Base-by-base conservation (phyloP, 73 alveolate species). In the Breviolum minutum region DNA sequence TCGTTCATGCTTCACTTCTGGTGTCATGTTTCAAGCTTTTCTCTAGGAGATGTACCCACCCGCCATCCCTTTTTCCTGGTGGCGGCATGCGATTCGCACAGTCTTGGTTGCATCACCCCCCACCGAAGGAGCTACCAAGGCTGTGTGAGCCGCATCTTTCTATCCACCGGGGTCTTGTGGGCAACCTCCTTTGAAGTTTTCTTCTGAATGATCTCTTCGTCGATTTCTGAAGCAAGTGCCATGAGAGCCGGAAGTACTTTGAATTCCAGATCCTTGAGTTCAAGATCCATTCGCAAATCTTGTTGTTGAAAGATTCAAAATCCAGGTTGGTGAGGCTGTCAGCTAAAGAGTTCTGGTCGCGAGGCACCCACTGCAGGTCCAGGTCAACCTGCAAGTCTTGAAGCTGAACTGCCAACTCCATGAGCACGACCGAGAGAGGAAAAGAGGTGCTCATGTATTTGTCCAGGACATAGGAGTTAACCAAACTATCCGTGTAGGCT, bases 401-500 rank as follows among this genome's bases (percentile, higher is more conserved):
- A 8, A 82, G 91, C 61, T 82, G 91, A n/a, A 63, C 29, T 19
- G 91, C 20, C 71, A 82, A 22, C 32, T 82, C 91, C 91, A 82
- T 82, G 73, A 82, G 73, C 32, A 82, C 71, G 0, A 82, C 71
- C 29, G 91, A 82, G 22, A 82, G 32, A 9, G 91, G 91, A 32
- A 82, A 82, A 32, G 91, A n/a, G 64, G 73, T 40, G 22, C 73
- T 9, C 91, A 82, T 82, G 71, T 48, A 82, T 22, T 48, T 82
- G 40, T 82, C 91, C 73, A 82, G 91, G 73, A 82, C 91, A 48
- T 40, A 82, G 91, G 91, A 40, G 91, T 82, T 82, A 12, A 29
- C 91, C 30, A 48, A 48, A 71, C 60, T 82, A 32, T 82, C 91
- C 9, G 91, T 82, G 30, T 20, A 48, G 70, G 91, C 91, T 17